Conservation (phyloP, 768 basidiomycete genomes). For the Boletus pseudo-olivaceus region DNA sequence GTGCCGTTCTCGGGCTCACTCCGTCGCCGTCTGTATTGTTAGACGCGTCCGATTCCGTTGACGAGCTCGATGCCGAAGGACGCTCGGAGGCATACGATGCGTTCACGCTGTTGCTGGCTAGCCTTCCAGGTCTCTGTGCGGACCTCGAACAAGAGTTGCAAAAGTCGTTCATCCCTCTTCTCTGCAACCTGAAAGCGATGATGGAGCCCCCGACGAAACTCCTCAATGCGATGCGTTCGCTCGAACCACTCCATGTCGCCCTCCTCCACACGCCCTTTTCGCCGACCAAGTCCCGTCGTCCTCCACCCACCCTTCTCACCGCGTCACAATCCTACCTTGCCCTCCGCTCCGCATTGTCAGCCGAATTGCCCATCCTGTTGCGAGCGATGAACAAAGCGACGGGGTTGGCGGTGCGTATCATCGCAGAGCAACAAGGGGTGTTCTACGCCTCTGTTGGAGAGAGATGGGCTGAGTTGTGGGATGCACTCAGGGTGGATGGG, state of each 20-base stretch:
- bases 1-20: slow-evolving; percentile 60
- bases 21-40: slow-evolving; percentile 30
- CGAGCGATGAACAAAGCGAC: slow-evolving; percentile 59
- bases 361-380: slow-evolving; percentile 68
- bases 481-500: slow-evolving; percentile 69
- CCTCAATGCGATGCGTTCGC: slow-evolving; percentile 66
- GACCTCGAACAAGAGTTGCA: slow-evolving; percentile 54
- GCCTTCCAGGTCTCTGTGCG: slow-evolving; percentile 49
- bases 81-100: slow-evolving; percentile 67
- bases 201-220: slow-evolving; percentile 62
- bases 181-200: slow-evolving; percentile 55
- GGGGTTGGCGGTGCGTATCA: slow-evolving; percentile 44
- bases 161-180: slow-evolving; percentile 51
- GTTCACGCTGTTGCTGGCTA: slow-evolving; percentile 57
- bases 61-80: slow-evolving; percentile 22
- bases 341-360: slow-evolving; percentile 64
- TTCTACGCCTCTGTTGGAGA: slow-evolving; percentile 62
- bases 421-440: slow-evolving; percentile 53
- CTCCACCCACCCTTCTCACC: slow-evolving; percentile 61
- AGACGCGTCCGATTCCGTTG: slow-evolving; percentile 1
- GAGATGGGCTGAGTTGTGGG: slow-evolving; percentile 81
- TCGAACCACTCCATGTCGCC: slow-evolving; percentile 68
- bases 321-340: slow-evolving; percentile 78
- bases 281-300: slow-evolving; percentile 52
- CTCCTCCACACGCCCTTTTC: slow-evolving; percentile 64